These are phyloP conservation scores for Trichoderma sp. DNA, from an alignment of 2,329 filamentous ascomycete species.

Conservation along the genomic window DNA sequence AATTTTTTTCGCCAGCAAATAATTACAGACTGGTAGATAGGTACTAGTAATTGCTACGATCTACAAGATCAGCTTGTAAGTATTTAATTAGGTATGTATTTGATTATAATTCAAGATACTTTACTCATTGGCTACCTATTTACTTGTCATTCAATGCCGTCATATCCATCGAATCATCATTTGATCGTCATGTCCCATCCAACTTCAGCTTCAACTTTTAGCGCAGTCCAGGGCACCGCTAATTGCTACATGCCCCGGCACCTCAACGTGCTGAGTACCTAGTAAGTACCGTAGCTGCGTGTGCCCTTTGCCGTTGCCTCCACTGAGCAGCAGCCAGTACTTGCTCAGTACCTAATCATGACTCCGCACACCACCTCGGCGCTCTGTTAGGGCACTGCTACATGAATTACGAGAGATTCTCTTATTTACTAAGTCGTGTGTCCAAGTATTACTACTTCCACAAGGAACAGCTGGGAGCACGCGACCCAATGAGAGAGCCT, in stretches of 20 bases:
- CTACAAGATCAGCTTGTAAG: accelerated
- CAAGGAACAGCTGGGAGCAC: background rate
- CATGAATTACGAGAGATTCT: background rate
- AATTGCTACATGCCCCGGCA: background rate
- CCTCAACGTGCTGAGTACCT: background rate
- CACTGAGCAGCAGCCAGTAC: background rate
- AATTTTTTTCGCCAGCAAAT: background rate
- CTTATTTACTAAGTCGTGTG: background rate
- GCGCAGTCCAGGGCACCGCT: background rate
- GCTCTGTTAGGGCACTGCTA: background rate
- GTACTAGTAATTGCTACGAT: background rate
- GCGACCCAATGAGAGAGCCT: background rate
- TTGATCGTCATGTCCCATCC: background rate
- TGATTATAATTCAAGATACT: background rate
- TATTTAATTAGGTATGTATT: background rate
- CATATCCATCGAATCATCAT: background rate
- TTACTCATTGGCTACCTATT: background rate
- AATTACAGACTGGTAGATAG: background rate
- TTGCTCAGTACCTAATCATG: background rate
- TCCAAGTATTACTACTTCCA: background rate
- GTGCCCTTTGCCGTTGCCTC: too few species aligned
- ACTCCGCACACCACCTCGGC: background rate
- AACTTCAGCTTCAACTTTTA: background rate
- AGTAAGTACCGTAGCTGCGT: background rate
- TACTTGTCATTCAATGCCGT: background rate